Conservation (phyloP, 1,284 basidiomycete genomes). For the Boletus semigastroideus region DNA sequence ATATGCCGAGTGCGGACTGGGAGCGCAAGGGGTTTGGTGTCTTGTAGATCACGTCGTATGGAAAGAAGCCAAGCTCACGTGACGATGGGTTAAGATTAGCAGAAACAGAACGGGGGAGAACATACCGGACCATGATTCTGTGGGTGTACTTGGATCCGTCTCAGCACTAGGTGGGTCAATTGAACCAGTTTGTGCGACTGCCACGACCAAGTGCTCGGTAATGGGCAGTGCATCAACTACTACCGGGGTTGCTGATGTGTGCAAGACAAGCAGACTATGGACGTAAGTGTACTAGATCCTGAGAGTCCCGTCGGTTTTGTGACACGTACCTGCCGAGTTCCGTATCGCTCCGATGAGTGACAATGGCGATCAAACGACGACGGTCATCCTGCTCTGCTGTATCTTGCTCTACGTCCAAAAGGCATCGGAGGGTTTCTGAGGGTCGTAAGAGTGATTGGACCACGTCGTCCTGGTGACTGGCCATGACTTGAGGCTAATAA, state of each 20-base stretch:
- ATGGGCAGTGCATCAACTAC: constrained; percentile 23
- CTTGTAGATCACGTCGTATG: constrained; percentile 16
- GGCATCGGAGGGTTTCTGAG: constrained; percentile 22
- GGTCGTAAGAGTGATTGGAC: constrained; percentile 20
- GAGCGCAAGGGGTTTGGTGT: constrained; percentile 15
- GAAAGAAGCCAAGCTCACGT: constrained; percentile 26
- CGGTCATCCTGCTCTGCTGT: not conserved
- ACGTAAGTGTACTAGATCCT: constrained; percentile 6
- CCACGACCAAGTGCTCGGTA: constrained; percentile 20
- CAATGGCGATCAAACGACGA: constrained; percentile 18
- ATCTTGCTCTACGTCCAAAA: constrained; percentile 15
- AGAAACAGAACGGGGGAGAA: not conserved
- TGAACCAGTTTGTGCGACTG: constrained; percentile 24
- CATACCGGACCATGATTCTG: constrained; percentile 23
- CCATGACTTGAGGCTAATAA: constrained; percentile 3
- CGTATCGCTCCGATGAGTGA: constrained; percentile 15
- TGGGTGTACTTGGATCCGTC: not conserved
- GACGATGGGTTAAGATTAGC: constrained; percentile 6
- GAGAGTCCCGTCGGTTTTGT: not conserved
- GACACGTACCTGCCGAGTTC: constrained; percentile 28
- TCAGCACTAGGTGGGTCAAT: constrained; percentile 1
- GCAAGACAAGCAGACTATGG: constrained; percentile 21
- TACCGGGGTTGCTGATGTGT: not conserved
- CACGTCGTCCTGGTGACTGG: constrained; percentile 6
- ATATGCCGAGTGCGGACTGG: constrained; percentile 16